Base-by-base conservation (phyloP, 805 yeast genomes). In the Suhomyces vadensis region DNA sequence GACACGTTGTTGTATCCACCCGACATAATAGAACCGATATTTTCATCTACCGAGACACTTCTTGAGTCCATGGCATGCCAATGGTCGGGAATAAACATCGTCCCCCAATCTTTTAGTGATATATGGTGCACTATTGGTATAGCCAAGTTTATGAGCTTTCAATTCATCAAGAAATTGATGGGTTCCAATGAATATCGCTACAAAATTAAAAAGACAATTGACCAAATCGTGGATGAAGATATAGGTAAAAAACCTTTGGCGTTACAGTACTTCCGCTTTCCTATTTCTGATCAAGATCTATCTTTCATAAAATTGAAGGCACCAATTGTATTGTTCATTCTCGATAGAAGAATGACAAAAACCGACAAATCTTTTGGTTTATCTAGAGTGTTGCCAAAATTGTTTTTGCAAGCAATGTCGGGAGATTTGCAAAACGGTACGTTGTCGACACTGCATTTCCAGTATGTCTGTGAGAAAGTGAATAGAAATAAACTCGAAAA, bases 331-430 rank as follows among this genome's bases (percentile, higher is more conserved):
- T 60, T 94, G 37, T 85, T 80, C 55, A 90, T 92, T 31, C 69
- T 94, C 22, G 97, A 94, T 59, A 78, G 87, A 37, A 74, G 99
- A 50, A 89, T 94, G 96, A 91, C 96, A 1, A 94, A 94, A 59
- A 89, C 97, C 1, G 98, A 95, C 60, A 84, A 91, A 50, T 86
- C 96, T 0, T 86, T 94, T 62, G 99, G 99, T 2, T 71, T 94
- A 47, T 81, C 91, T 3, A 79, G 99, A 50, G 97, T 89, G 0
- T 77, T 94, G 20, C 97, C 98, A 0, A 94, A 92, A 54, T 71
- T 94, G 20, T 88, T 92, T 50, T 66, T 94, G 26, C 97, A 94
- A 61, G 95, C 95, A 0, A 89, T 94, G 96, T 87, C 96, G 6
- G 96, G 95, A 13, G 99, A 94, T 55, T 69, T 94, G 40, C 79